Percentiles rank a stretch among this genome's conserved stretches.
These are phyloP conservation scores for Lactarius psammicola DNA, from an alignment of 768 basidiomycete species.

Conservation along the genomic window DNA sequence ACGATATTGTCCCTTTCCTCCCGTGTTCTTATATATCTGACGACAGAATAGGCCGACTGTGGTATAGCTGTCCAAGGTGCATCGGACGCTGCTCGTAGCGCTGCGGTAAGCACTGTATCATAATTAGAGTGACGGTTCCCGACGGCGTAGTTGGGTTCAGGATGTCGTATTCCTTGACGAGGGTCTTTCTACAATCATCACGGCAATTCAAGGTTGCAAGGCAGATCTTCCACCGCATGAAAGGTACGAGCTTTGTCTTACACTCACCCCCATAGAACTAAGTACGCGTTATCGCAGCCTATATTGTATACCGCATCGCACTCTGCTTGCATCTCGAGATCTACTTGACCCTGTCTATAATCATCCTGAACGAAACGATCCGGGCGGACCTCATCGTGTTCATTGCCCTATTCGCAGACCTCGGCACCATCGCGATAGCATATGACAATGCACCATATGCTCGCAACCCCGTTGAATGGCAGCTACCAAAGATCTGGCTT, in stretches of 20 bases:
- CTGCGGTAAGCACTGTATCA: slow-evolving; percentile 31
- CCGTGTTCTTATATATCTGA: slow-evolving; percentile 2
- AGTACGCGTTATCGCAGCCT: slow-evolving; percentile 41
- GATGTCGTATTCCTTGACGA: slow-evolving; percentile 52
- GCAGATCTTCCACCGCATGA: slow-evolving; percentile 52
- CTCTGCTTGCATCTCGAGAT: slow-evolving; percentile 50
- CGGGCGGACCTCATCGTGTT: slow-evolving; percentile 48
- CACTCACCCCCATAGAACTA: slow-evolving; percentile 8
- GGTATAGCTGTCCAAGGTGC: slow-evolving; percentile 47
- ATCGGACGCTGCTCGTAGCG: slow-evolving; percentile 42
- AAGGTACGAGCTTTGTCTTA: slow-evolving; percentile 33
- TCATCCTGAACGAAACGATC: slow-evolving; percentile 48
- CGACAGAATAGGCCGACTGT: slow-evolving; percentile 32
- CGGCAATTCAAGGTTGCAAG: slow-evolving; percentile 48
- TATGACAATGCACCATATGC: slow-evolving; percentile 45
- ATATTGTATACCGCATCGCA: slow-evolving; percentile 50
- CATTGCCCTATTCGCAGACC: slow-evolving; percentile 45
- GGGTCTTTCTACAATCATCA: slow-evolving; percentile 44
- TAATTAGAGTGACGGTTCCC: background rate
- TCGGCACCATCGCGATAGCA: slow-evolving; percentile 51
- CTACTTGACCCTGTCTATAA: slow-evolving; percentile 45
- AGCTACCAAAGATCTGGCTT: slow-evolving; percentile 49
- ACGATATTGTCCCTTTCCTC: slow-evolving; percentile 25
- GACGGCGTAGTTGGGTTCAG: slow-evolving; percentile 7
- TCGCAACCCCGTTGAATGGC: slow-evolving; percentile 47